phyloP scores from a whole-genome alignment of 2,329 filamentous ascomycete genomes.

The Cercospora zeina region DNA sequence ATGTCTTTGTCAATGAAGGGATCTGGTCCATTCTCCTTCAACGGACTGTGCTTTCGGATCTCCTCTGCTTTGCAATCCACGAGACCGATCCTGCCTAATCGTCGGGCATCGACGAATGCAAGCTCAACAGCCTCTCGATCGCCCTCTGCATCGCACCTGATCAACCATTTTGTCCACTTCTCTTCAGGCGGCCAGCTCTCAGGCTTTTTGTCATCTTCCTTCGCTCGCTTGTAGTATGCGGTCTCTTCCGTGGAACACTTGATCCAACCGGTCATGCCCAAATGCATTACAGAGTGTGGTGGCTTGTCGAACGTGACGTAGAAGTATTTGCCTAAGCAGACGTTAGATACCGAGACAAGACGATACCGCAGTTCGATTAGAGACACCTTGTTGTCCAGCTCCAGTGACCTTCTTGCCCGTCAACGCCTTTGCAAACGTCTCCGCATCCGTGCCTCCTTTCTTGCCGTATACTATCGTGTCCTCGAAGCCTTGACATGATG shows the following conservation, averaged over 20 bases:
- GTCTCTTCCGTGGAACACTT: conserved; percentile 78
- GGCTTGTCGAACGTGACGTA: conserved; percentile 77
- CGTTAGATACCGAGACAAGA: not conserved
- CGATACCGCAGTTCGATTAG: too few relatives aligned
- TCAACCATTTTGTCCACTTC: conserved; percentile 81
- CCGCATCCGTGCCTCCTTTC: conserved; percentile 71
- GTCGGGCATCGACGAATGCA: conserved; percentile 80
- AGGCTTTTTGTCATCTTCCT: conserved; percentile 52
- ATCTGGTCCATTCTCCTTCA: conserved; percentile 92
- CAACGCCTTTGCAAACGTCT: conserved; percentile 71
- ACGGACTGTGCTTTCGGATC: conserved; percentile 73
- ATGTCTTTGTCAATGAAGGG: conserved; percentile 78
- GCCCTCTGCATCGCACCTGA: conserved; percentile 56
- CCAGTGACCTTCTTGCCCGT: conserved; percentile 69
- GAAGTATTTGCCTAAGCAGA: conserved; percentile 74
- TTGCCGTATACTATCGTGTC: conserved; percentile 90
- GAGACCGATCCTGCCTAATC: conserved; percentile 76
- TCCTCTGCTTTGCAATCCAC: conserved; percentile 75
- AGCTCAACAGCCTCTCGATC: conserved; percentile 56
- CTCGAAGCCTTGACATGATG: conserved; percentile 68
- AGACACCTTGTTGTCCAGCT: conserved; percentile 73
- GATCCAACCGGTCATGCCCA: conserved; percentile 71
- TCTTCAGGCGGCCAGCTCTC: conserved; percentile 80
- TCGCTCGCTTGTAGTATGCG: conserved; percentile 71
- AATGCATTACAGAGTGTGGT: conserved; percentile 70